Percentiles rank a stretch among this genome's conserved stretches.
Evolutionary conservation across 2,329 filamentous ascomycete genomes (phyloP).

Genomic region (Xylaria sp.): DNA sequence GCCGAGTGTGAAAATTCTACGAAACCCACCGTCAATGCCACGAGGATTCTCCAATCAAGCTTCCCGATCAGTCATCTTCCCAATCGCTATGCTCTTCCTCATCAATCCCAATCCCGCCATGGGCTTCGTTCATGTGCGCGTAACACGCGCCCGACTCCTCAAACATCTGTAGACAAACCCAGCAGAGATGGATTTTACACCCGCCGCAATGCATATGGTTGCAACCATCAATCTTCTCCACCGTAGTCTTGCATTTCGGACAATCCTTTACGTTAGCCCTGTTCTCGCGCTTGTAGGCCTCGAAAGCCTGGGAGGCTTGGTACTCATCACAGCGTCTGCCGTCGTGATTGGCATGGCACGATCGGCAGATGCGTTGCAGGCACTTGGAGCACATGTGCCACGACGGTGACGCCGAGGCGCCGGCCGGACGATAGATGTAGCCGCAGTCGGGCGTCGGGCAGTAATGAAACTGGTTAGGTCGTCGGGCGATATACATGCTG

Average conservation of each 20-base stretch:
- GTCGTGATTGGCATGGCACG: slow-evolving; percentile 36
- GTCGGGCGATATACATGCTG: slow-evolving; percentile 28
- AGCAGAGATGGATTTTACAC: slow-evolving; percentile 33
- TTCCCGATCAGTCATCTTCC: not conserved
- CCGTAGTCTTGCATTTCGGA: slow-evolving; percentile 41
- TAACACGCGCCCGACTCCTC: slow-evolving; percentile 13
- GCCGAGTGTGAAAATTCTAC: not conserved
- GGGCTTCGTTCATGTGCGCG: slow-evolving; percentile 21
- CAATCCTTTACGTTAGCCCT: slow-evolving; percentile 37
- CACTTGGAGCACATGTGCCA: slow-evolving; percentile 42
- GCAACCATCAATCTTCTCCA: slow-evolving; percentile 49
- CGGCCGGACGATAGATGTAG: slow-evolving; percentile 28
- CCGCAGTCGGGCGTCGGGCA: slow-evolving; percentile 35
- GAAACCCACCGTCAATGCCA: not conserved
- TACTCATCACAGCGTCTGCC: slow-evolving; percentile 38
- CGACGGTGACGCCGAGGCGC: slow-evolving; percentile 18
- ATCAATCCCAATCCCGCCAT: slow-evolving; percentile 25
- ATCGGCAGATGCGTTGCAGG: slow-evolving; percentile 31
- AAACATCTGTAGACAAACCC: slow-evolving; percentile 32
- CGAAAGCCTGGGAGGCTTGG: slow-evolving; percentile 26
- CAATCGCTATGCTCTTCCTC: slow-evolving; percentile 9
- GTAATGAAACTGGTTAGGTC: slow-evolving; percentile 30
- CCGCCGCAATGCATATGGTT: slow-evolving; percentile 47
- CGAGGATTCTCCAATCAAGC: not conserved
- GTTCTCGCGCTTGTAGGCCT: slow-evolving; percentile 29